These are phyloP conservation scores for Mesembryanthemum crystallinum DNA, from an alignment of 148 eudicot species.

Conservation along the genomic window DNA sequence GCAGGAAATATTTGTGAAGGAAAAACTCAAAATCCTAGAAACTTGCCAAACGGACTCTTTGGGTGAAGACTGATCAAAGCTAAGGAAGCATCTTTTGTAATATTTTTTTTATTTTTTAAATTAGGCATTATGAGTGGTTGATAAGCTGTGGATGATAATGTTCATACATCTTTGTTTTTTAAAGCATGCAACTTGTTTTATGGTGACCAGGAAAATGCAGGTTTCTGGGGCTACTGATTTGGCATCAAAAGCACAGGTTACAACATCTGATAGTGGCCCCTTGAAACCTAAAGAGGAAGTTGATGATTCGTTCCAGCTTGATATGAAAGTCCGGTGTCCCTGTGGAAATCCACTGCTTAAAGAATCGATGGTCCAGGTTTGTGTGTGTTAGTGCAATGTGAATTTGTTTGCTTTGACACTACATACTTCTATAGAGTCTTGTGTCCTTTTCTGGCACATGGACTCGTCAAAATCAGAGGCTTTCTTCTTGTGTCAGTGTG, in stretches of 20 bases:
- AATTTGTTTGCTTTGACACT: not conserved
- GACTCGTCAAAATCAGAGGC: not conserved
- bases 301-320: slow-evolving; percentile 60
- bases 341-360: slow-evolving; percentile 58
- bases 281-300: slow-evolving; percentile 71
- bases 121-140: slow-evolving; percentile 3
- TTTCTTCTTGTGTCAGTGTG: too few relatives aligned
- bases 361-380: slow-evolving; percentile 62
- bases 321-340: slow-evolving; percentile 72
- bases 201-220: slow-evolving; percentile 76
- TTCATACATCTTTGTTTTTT: slow-evolving; percentile 5
- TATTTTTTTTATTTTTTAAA: not conserved
- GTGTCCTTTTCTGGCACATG: not conserved
- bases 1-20: too few relatives aligned
- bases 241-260: slow-evolving; percentile 61
- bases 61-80: not conserved
- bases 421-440: not conserved
- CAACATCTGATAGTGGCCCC: slow-evolving; percentile 51
- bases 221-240: slow-evolving; percentile 81
- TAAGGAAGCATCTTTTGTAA: not conserved
- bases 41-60: too few relatives aligned
- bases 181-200: slow-evolving; percentile 8
- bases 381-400: slow-evolving; percentile 12
- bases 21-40: too few relatives aligned
- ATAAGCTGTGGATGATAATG: not conserved